A percentile compares a stretch with the other conserved stretches of the same genome.
These are phyloP conservation scores for Pseudogymnoascus sp. DNA, from an alignment of 2,329 filamentous ascomycete genomes.

Conservation along the genomic window DNA sequence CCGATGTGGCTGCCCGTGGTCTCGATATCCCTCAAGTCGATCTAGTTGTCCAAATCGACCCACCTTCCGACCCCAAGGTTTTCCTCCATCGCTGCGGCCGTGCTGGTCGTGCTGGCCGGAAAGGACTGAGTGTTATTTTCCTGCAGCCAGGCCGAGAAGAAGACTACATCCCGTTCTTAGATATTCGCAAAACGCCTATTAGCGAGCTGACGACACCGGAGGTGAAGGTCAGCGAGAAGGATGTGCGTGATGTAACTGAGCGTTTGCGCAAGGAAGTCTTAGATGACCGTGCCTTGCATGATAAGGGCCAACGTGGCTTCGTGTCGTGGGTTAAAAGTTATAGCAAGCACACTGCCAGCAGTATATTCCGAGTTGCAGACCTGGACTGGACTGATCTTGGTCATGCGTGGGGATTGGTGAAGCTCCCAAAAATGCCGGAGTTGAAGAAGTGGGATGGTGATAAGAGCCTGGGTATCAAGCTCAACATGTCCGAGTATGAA, in stretches of 20 bases:
- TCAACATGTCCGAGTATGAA: slow-evolving; percentile 60
- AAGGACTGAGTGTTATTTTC: slow-evolving; percentile 78
- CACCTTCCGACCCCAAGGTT: slow-evolving; percentile 79
- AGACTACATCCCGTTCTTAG: slow-evolving; percentile 81
- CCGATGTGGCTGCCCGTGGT: slow-evolving; percentile 83
- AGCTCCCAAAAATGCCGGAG: slow-evolving; percentile 91
- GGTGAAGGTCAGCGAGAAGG: slow-evolving; percentile 50
- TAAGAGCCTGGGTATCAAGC: slow-evolving; percentile 50
- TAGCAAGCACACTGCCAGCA: slow-evolving; percentile 80
- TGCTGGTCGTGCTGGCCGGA: slow-evolving; percentile 80
- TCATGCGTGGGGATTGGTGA: slow-evolving; percentile 75
- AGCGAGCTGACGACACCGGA: slow-evolving; percentile 49
- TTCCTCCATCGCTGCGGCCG: slow-evolving; percentile 91
- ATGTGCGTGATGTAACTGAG: slow-evolving; percentile 50
- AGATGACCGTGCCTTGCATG: slow-evolving; percentile 51
- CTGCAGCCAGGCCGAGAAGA: slow-evolving; percentile 79
- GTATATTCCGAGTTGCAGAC: slow-evolving; percentile 78
- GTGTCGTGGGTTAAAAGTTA: slow-evolving; percentile 92
- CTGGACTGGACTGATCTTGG: slow-evolving; percentile 80
- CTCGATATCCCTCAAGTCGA: slow-evolving; percentile 90
- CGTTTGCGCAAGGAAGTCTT: slow-evolving; percentile 53
- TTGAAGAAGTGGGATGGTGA: slow-evolving; percentile 66
- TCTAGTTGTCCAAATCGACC: slow-evolving; percentile 82
- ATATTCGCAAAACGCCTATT: slow-evolving; percentile 81
- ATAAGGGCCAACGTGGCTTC: slow-evolving; percentile 85